Evolutionary conservation across 495 filamentous ascomycete species (phyloP), one percentile per base, ranked within the genome.

Genomic region (Penicillium argentinense): DNA sequence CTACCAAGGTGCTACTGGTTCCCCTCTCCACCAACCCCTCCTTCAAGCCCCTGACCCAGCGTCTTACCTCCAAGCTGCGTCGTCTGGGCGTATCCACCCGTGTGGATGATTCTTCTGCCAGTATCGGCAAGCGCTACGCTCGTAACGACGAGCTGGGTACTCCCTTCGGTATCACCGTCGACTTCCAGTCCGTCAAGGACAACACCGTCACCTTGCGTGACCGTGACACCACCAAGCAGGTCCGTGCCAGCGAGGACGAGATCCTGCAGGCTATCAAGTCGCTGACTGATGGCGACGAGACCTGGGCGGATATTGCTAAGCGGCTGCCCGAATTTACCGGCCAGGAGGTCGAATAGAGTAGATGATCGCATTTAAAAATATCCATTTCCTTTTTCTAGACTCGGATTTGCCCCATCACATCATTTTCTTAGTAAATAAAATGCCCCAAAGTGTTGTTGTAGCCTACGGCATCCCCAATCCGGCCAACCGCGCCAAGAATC

Each of bases 101-200:
- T 34, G 77, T 87, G 12, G 84, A 88, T 53, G 79, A 83, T 60
- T 82, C 78, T 5, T 77, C 76, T 24, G 83, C 82, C 54, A 81
- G 75, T 49, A 89, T 88, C 47, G 84, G 84, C 52, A 88, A 84
- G 66, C 79, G 84, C 29, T 80, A 84, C 64, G 68, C 81, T 24
- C 71, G 81, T 51, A 84, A 86, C 60, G 80, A 85, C 64, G 81
- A 89, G 68, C 71, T 87, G 45, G 80, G 82, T 23, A 83, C 81
- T 36, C 79, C 82, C 26, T 75, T 86, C 37, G 79, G 83, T 51
- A 75, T 85, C 58, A 86, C 81, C n/a, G 73, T 84, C 26, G 80
- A 86, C 60, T 88, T 86, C 66, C 79, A 88, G 72, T 81, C 81
- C 23, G 69, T 87, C 40, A 78, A 83, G 62, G 83, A 87, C 57